Base-by-base conservation (phyloP, 192 early-diverging fungal genomes). In the Backusella luteola region DNA sequence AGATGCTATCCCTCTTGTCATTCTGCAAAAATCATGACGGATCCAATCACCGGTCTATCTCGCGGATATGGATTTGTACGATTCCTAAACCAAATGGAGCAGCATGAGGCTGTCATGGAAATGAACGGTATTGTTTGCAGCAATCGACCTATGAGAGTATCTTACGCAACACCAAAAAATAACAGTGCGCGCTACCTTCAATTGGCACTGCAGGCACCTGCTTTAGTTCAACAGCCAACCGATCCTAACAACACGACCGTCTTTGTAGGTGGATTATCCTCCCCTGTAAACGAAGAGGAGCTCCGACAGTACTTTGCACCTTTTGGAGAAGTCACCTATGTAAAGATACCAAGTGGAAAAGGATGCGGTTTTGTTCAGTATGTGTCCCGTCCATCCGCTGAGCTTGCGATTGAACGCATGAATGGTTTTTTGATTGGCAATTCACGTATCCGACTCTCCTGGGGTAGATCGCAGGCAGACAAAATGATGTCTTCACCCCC, bases 291-390 rank as follows among this genome's bases (percentile, higher is more conserved):
- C 21, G 96, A 97, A 79, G 93, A 96, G 68, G 97, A 99, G 56
- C 87, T 99, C 73, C 81, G 89, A 59, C 88, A 89, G 14, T 89
- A 90, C 75, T 99, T 99, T 84, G 83, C 89, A 34, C 87, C 87
- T 39, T 96, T 95, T 86, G 97, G 97, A 39, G 95, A 95, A 46
- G 96, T 99, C 56, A 89, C 89, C 0, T 94, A 97, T 85, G 92
- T 94, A 77, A 97, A 97, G 83, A 97, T 99, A 73, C 96, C 97
- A 41, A 92, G 92, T 17, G 94, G 94, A 71, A 96, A 95, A 76
- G 93, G 94, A 19, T 99, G 97, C 79, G 97, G 96, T 17, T 99
- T 99, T 86, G 95, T 99, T 39, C 93, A 94, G 66, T 99, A 89
- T 84, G 89, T 90, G 29, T 91, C 94, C 76, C 86, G 94, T n/a